Conservation (phyloP, 345 rosid genomes). For the Syzygium oleosum region DNA sequence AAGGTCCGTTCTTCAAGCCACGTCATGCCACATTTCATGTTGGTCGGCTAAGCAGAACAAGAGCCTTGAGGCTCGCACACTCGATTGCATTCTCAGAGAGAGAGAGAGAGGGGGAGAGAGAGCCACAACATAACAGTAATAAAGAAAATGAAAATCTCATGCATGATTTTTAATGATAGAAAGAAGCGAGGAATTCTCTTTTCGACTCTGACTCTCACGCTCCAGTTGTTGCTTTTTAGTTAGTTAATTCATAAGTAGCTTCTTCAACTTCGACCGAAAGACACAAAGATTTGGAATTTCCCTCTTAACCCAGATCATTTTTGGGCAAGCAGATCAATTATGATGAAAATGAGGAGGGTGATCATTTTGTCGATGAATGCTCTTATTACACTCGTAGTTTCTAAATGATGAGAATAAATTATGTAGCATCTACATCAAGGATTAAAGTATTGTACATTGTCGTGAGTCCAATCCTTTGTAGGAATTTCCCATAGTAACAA, state of each 20-base stretch:
- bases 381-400: accelerated
- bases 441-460: not conserved
- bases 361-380: not conserved
- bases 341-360: not conserved
- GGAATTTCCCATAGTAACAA: not conserved
- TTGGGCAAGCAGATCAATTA: not conserved
- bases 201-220: not conserved
- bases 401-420: not conserved
- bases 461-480: not conserved
- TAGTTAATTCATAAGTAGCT: not conserved
- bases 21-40: not conserved
- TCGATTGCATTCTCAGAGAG: not conserved
- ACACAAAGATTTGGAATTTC: not conserved
- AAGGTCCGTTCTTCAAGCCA: not conserved
- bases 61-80: not conserved
- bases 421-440: not conserved
- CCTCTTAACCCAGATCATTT: not conserved
- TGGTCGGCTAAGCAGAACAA: not conserved
- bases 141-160: not conserved
- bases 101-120: not conserved
- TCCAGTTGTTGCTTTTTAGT: not conserved
- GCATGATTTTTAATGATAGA: not conserved
- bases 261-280: accelerated
- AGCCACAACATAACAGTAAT: not conserved
- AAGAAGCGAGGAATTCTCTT: not conserved